Evolutionary conservation across 352 stramenopile genomes (phyloP), one percentile per base, ranked within the genome.

Genomic region (Phytopythium chamaehyphon): DNA sequence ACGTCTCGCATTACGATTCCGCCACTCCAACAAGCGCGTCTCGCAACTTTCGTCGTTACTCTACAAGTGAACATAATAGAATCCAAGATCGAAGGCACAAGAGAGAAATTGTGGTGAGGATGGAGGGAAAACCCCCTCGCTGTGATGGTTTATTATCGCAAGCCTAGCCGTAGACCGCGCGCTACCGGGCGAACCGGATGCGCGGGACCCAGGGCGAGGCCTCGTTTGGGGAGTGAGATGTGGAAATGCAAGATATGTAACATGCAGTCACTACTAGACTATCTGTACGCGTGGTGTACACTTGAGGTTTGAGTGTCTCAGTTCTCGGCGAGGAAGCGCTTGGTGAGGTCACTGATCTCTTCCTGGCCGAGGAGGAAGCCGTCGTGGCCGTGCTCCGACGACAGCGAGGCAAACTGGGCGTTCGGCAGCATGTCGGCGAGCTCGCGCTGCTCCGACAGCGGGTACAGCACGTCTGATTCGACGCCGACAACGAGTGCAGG

Each of bases 321-420:
- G 37, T 56, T 50, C 28, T 80, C 60, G 37, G 56, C 64, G 37
- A 93, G 59, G 47, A 96, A 96, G 23, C 60, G 51, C 36, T 53
- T 62, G 2, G 88, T 69, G n/a, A 76, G 55, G 9, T 74, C 57
- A 39, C 70, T 88, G 44, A 99, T 93, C 62, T 89, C 76, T 52
- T 98, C 86, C 61, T 98, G 95, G 50, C 98, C 95, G 28, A 99
- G 70, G 31, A 99, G 73, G 67, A 99, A 98, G 22, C 91, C 95
- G 70, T 99, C 96, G 71, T 99, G 96, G 40, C 95, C 96, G 49
- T 98, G 83, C 33, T 83, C 69, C 26, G 84, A 97, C 55, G 85
- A 70, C 59, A 99, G 91, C 10, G 93, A 66, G 48, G 81, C 80
- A 48, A 98, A 83, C 54, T 89, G 59, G 37, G 82, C 71, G 64